A percentile compares a stretch with the other conserved stretches of the same genome.
Conservation (phyloP, 1,284 basidiomycete species). For the Takashimella tepidaria region DNA sequence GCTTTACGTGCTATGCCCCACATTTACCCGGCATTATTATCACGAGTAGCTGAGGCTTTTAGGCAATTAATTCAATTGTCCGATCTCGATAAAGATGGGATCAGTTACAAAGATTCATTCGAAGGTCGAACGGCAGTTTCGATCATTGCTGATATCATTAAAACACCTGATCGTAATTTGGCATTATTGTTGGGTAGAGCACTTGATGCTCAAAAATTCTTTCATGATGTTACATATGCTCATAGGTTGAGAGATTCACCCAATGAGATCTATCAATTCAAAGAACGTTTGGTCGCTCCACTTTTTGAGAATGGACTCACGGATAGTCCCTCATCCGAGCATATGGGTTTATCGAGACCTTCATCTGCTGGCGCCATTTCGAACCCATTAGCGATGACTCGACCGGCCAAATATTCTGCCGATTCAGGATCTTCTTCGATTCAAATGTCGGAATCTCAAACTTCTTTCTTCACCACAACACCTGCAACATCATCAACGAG, state of each 20-base stretch:
- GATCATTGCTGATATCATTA: conserved; percentile 94
- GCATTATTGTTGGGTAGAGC: conserved; percentile 90
- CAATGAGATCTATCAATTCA: conserved; percentile 90
- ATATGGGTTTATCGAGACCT: conserved; percentile 13
- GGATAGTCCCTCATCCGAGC: conserved; percentile 26
- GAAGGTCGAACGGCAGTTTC: conserved; percentile 96
- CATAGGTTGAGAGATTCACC: conserved; percentile 87
- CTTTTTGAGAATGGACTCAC: conserved; percentile 29
- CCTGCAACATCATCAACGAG: conserved; percentile 38
- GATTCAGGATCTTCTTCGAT: conserved; percentile 19
- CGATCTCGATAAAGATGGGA: conserved; percentile 86
- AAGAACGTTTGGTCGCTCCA: conserved; percentile 45
- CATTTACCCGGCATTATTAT: conserved; percentile 91
- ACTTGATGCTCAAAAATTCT: conserved; percentile 97
- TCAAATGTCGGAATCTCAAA: conserved; percentile 19
- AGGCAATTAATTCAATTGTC: conserved; percentile 68
- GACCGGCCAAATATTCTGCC: background rate
- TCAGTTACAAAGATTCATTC: conserved; percentile 94
- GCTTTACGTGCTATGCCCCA: conserved; percentile 57
- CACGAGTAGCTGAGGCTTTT: conserved; percentile 90
- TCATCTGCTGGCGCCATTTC: conserved; percentile 25
- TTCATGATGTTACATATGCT: conserved; percentile 98
- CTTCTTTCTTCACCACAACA: conserved; percentile 19
- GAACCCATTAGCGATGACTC: background rate
- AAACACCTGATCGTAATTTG: conserved; percentile 93